Evolutionary conservation across 495 filamentous ascomycete species (phyloP), one percentile per base, ranked within the genome.

Genomic region (Hypoxylon fuscum): DNA sequence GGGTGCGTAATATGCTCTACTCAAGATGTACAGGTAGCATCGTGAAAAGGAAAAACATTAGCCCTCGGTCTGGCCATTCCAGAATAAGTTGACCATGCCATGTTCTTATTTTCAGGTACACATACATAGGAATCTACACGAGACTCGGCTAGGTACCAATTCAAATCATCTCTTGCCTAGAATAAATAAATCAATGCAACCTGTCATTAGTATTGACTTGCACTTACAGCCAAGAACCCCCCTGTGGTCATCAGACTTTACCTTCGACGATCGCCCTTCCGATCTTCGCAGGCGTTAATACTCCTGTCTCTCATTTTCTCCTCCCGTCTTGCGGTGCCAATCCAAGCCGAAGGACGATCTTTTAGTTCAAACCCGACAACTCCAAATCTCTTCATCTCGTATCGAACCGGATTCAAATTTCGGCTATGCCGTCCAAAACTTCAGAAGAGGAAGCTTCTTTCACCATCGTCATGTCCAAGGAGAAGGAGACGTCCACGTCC

Each of bases 361-460:
- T 34, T 27, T 10, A 42, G 14, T 43, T 52, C 5, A 8, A 27
- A 27, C 8, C n/a, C n/a, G n/a, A 27, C 5, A 31, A 44, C 43
- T 31, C 15, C 15, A 37, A 32, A 44, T 22, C n/a, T 5, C 20
- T 20, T 40, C 18, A 14, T 35, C 14, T 38, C 12, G 2, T 3
- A 37, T 9, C 17, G 20, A 45, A 53, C 17, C 11, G 23, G n/a
- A 3, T n/a, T 25, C n/a, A 12, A 35, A 32, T 20, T 46, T 59
- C 29, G 14, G 41, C 42, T 21, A 56, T 66, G 62, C 44, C 38
- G 23, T 49, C 41, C n/a, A 48, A 48, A 51, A 46, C 31, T 1
- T 57, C 62, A 11, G 56, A 66, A 37, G 62, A 59, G 17, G 55
- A 57, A 15, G 22, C 43, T 52, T 8, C 17, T 21, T 34, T 21